Evolutionary conservation across 2,329 filamentous ascomycete genomes (phyloP), one percentile per base, ranked within the genome.

Genomic region (Penicillium janthinellum): DNA sequence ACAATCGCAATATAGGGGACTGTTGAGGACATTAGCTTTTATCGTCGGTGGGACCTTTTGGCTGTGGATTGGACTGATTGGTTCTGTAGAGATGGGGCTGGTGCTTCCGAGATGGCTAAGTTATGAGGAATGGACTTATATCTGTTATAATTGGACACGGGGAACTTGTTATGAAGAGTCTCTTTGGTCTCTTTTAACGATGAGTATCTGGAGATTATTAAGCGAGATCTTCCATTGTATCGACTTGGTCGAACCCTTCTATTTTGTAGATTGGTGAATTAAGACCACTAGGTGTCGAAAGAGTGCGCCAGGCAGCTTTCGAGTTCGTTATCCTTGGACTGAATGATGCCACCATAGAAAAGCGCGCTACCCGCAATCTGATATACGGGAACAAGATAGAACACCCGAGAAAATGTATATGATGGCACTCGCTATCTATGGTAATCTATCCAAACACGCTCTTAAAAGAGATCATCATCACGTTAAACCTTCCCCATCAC

Each of bases 111-210:
- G 34, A 42, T 49, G 17, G 45, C 60, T 12, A 62, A 55, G 34
- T 60, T 62, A 62, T 62, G 60, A 62, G 60, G n/a, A 60, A 62
- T 57, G 60, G 55, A 57, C 37, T 42, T 7, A 37, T 52, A 20
- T 28, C 11, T 15, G 8, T 50, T 22, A 37, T 38, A 10, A 37
- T 50, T 35, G 25, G 10, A 37, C 12, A 20, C 15, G 35, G 20
- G 12, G 25, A 10, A 14, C 11, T 7, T 44, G 8, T 6, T 12
- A 12, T 20, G 20, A 17, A 44, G 20, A 8, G 4, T 25, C 5
- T 14, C 28, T 31, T 31, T 28, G 25, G 25, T 28, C 20, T 20
- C 20, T 20, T 20, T 20, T 1, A 20, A 20, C 20, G 25, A 28
- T 28, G 3, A 28, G 25, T 6, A 31, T 8, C 28, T 31, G 28